Base-by-base conservation (phyloP, 2,329 filamentous ascomycete genomes). In the Colletotrichum kahawae region DNA sequence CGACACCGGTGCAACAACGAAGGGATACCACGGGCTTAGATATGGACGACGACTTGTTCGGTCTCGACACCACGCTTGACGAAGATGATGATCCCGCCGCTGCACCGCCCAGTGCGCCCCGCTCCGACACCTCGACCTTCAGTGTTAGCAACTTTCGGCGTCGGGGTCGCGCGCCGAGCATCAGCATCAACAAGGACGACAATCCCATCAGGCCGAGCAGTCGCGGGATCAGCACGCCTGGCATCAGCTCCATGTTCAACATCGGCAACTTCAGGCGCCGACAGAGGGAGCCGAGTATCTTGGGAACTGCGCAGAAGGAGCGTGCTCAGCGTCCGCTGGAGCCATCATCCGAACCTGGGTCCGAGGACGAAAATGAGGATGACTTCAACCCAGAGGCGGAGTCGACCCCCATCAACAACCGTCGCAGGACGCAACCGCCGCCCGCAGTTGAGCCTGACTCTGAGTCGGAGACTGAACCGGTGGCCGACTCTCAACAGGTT, bases 351-450 rank as follows among this genome's bases (percentile, higher is more conserved):
- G 77, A 73, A 16, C 51, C 71, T 4, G 74, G 51, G 18, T 66
- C 74, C 27, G 77, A 71, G 18, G 84, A 80, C 13, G 81, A 83
- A 79, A 51, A 82, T 13, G 81, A 83, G 79, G 56, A 82, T 76
- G 43, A 81, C 71, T 93, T 91, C 79, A 88, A 86, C 67, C 93
- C 89, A 0, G 92, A 94, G 71, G 92, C 91, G 33, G 92, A 94
- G 83, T 93, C 92, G 18, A 95, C 93, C 8, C 93, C 93, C 5
- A 79, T 93, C 31, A 65, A 67, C 31, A 89, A 91, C 73, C 83
- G 88, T 24, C 84, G 85, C 43, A 88, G 85, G 75, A 84, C 83
- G 54, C 82, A 82, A n/a, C 74, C 72, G 16, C n/a, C 48, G 79
- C 81, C 34, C 75, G 67, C 68, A 21, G 54, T 76, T 59, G 81